These are phyloP conservation scores for Cytospora chrysosperma DNA, from an alignment of 2,329 filamentous ascomycete genomes.

Conservation along the genomic window DNA sequence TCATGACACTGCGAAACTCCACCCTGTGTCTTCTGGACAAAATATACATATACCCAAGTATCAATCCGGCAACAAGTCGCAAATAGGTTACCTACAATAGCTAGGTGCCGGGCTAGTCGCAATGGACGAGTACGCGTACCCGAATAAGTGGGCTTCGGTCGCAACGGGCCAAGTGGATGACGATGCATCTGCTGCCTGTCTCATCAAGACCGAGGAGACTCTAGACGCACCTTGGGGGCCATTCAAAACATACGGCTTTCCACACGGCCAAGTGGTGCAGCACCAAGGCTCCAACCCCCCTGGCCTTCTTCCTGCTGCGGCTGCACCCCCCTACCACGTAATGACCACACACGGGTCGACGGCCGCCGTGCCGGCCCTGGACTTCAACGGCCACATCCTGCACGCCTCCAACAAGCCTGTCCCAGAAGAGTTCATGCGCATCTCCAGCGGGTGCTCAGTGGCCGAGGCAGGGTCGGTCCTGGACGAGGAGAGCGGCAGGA, in stretches of 20 bases:
- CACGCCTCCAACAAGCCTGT: slow-evolving; percentile 10
- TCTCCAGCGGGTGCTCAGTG: slow-evolving; percentile 4
- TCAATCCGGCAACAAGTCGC: background rate
- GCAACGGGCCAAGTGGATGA: background rate
- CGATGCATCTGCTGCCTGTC: background rate
- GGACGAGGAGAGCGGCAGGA: slow-evolving; percentile 16
- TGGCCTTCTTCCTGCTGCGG: background rate
- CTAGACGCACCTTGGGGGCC: background rate
- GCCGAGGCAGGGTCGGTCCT: slow-evolving; percentile 12
- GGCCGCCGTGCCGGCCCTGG: background rate
- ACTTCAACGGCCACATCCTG: slow-evolving; percentile 12
- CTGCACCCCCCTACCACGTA: background rate
- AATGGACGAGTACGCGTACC: background rate
- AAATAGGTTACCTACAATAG: background rate
- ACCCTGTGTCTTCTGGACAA: background rate
- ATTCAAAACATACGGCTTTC: background rate
- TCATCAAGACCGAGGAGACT: background rate
- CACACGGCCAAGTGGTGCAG: background rate
- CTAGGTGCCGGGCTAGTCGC: no score
- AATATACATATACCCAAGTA: no score
- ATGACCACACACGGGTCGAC: background rate
- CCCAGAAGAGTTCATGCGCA: slow-evolving; percentile 15
- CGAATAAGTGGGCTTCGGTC: background rate
- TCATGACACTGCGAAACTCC: background rate
- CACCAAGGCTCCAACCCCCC: background rate